Percentiles rank a stretch among this genome's conserved stretches.
Conservation (phyloP, 2,329 filamentous ascomycete species). For the Alternaria sp. region DNA sequence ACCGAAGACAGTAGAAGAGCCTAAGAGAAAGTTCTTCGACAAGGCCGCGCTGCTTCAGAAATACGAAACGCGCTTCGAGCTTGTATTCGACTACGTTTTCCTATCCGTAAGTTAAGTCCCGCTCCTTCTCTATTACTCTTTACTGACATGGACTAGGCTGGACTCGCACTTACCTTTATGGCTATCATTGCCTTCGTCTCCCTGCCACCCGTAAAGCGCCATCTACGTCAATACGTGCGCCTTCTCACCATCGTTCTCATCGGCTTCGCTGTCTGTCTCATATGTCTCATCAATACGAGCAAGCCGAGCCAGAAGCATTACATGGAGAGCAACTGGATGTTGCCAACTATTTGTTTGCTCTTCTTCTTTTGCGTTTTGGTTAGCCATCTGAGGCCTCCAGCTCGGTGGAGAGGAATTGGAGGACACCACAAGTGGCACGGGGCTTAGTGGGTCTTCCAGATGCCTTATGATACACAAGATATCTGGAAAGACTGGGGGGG, state of each 20-base stretch:
- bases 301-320: slow-evolving; percentile 19
- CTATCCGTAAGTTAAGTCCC: slow-evolving; percentile 9
- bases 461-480: background rate
- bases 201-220: slow-evolving; percentile 29
- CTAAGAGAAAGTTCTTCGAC: background rate
- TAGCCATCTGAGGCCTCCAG: slow-evolving; percentile 17
- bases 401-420: background rate
- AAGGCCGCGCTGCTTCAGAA: background rate
- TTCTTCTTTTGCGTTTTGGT: slow-evolving; percentile 34
- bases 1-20: slow-evolving; percentile 16
- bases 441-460: background rate
- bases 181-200: slow-evolving; percentile 37
- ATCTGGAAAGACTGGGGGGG: background rate
- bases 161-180: slow-evolving; percentile 31
- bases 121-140: slow-evolving; percentile 25
- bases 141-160: slow-evolving; percentile 21
- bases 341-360: slow-evolving; percentile 37
- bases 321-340: slow-evolving; percentile 35
- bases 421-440: background rate
- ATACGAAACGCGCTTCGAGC: slow-evolving; percentile 31
- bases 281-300: slow-evolving; percentile 29
- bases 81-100: slow-evolving; percentile 26
- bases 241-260: slow-evolving; percentile 24
- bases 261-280: slow-evolving; percentile 33
- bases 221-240: slow-evolving; percentile 23